These are phyloP conservation scores for Monosporascus sp. DNA, from an alignment of 2,329 filamentous ascomycete species.

Conservation along the genomic window DNA sequence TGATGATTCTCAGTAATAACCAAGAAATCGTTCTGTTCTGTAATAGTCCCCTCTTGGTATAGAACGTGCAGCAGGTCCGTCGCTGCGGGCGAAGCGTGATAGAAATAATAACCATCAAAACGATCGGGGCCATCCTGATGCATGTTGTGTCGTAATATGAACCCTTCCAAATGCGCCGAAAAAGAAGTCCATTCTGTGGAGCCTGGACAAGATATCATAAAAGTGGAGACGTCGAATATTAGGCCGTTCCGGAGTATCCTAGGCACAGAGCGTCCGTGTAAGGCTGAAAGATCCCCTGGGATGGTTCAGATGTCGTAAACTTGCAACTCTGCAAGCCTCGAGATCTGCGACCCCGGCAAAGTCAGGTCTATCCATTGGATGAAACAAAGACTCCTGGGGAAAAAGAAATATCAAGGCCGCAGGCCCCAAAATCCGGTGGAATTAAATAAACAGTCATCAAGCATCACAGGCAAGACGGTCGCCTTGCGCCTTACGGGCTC, in stretches of 20 bases:
- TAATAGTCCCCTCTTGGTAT: conserved; percentile 24
- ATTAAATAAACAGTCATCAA: conserved; percentile 25
- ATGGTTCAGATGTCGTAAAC: conserved; percentile 28
- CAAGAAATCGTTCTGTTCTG: conserved; percentile 25
- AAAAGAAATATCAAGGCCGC: conserved; percentile 17
- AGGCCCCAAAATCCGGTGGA: conserved; percentile 25
- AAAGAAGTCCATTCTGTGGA: conserved; percentile 21
- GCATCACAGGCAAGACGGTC: conserved; percentile 21
- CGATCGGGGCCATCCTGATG: conserved; percentile 26
- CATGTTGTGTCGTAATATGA: conserved; percentile 24
- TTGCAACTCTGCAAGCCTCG: conserved; percentile 28
- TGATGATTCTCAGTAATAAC: conserved; percentile 20
- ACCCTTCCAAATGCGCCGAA: conserved; percentile 25
- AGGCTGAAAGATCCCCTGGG: conserved; percentile 6
- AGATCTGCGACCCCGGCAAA: conserved; percentile 22
- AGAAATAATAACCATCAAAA: conserved; percentile 24
- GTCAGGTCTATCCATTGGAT: conserved; percentile 27
- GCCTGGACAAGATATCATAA: conserved; percentile 21
- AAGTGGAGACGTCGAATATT: conserved; percentile 10
- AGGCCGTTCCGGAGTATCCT: conserved; percentile 12
- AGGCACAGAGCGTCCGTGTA: conserved; percentile 3
- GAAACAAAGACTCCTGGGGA: conserved; percentile 22
- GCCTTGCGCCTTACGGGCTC: conserved; percentile 10
- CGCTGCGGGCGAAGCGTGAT: conserved; percentile 22
- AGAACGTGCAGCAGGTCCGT: conserved; percentile 19